phyloP scores from a whole-genome alignment of 2,329 filamentous ascomycete species.

The Colletotrichum australisinense region DNA sequence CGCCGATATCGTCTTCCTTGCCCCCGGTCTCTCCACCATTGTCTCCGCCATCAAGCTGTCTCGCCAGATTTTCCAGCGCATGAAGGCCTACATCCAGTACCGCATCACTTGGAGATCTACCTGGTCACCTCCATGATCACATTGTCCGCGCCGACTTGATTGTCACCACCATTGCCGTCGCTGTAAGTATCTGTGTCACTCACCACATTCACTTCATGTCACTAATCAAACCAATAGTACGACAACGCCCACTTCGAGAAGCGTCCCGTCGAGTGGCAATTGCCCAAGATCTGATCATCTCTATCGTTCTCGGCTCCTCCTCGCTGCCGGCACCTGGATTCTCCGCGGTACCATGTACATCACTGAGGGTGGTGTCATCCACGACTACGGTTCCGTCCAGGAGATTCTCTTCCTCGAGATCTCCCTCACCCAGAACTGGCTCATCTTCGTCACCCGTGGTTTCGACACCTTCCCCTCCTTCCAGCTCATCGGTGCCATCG shows the following conservation, averaged over 20 bases:
- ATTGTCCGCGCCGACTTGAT: constrained; percentile 78
- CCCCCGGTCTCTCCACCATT: constrained; percentile 77
- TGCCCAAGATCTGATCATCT: constrained; percentile 86
- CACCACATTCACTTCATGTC: accelerated
- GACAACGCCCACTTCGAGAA: constrained; percentile 82
- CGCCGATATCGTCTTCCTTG: constrained; percentile 80
- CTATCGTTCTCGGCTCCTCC: constrained; percentile 75
- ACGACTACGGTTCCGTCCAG: constrained; percentile 80
- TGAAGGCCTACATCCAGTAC: constrained; percentile 83
- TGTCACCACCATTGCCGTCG: constrained; percentile 82
- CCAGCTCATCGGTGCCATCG: constrained; percentile 78
- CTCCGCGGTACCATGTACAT: constrained; percentile 78
- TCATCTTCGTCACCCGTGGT: constrained; percentile 82
- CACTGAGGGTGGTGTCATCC: constrained; percentile 76
- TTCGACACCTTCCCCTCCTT: constrained; percentile 79
- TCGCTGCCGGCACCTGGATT: constrained; percentile 79
- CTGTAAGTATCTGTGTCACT: constrained; percentile 42
- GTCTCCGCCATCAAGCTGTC: constrained; percentile 80
- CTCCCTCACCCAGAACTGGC: constrained; percentile 80
- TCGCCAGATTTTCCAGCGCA: constrained; percentile 81
- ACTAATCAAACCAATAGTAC: constrained; percentile 53
- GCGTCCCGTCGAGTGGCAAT: constrained; percentile 82
- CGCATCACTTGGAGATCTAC: constrained; percentile 83
- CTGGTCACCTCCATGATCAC: constrained; percentile 81
- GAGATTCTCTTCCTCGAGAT: constrained; percentile 81